phyloP scores from a whole-genome alignment of 2,329 filamentous ascomycete species.

The Arthrobotrys pseudoclavata region DNA sequence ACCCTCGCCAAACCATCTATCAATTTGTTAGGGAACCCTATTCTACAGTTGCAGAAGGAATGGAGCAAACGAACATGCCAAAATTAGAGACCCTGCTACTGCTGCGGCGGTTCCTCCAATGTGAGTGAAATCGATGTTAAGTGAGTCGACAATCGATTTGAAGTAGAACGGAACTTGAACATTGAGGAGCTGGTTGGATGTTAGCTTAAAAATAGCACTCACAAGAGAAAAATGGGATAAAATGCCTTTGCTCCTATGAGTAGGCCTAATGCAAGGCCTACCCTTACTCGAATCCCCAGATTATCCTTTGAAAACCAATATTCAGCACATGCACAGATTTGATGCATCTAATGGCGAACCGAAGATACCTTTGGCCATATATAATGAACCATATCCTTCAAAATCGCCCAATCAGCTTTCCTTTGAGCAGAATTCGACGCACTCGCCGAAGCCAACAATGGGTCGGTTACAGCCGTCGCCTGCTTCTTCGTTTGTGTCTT shows the following conservation, averaged over 20 bases:
- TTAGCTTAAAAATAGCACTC: slow-evolving; percentile 57
- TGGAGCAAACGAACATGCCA: slow-evolving; percentile 76
- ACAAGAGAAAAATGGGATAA: background rate
- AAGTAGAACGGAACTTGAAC: slow-evolving; percentile 99
- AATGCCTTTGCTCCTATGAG: slow-evolving; percentile 87
- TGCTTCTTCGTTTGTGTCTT: slow-evolving; percentile 36
- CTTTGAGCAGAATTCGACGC: slow-evolving; percentile 72
- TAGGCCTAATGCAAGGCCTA: slow-evolving; percentile 84
- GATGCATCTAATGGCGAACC: slow-evolving; percentile 23
- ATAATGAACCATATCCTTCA: slow-evolving; percentile 97
- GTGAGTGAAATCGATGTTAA: slow-evolving; percentile 94
- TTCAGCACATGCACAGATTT: slow-evolving; percentile 40
- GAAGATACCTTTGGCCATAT: slow-evolving; percentile 83
- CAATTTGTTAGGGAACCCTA: slow-evolving; percentile 22
- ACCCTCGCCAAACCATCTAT: slow-evolving; percentile 86
- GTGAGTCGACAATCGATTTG: slow-evolving; percentile 95
- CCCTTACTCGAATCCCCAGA: slow-evolving; percentile 83
- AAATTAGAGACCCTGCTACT: slow-evolving; percentile 90
- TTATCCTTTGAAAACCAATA: slow-evolving; percentile 71
- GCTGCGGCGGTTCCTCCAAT: slow-evolving; percentile 89
- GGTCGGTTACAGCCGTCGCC: slow-evolving; percentile 32
- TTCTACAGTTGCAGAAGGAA: background rate
- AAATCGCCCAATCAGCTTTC: slow-evolving; percentile 97
- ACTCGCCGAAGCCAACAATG: slow-evolving; percentile 31
- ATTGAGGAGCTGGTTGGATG: slow-evolving; percentile 76